These are phyloP conservation scores for Apium graveolens DNA, from an alignment of 129 eudicot species.

Conservation along the genomic window DNA sequence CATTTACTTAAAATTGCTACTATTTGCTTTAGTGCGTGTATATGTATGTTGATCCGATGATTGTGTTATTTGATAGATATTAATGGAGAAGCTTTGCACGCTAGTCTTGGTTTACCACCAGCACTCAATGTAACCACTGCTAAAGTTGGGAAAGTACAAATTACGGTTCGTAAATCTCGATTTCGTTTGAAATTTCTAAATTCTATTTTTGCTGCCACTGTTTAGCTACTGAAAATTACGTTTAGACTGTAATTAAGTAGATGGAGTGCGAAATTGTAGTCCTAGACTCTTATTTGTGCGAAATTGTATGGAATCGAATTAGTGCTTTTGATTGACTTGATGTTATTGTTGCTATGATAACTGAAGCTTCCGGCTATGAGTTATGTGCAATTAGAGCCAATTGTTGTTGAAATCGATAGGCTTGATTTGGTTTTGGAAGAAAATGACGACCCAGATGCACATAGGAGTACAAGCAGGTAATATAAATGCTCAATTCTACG, in stretches of 20 bases:
- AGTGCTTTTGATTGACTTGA: constrained; percentile 18
- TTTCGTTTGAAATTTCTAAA: not conserved
- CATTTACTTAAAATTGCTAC: constrained; percentile 10
- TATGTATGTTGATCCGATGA: not conserved
- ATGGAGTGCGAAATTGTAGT: not conserved
- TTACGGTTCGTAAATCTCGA: constrained; percentile 41
- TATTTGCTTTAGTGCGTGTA: not conserved
- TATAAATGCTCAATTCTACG: not conserved
- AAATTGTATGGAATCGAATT: not conserved
- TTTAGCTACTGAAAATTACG: not conserved
- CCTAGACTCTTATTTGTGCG: no score
- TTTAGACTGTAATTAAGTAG: not conserved
- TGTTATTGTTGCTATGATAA: constrained; percentile 8
- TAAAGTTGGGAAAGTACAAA: constrained; percentile 82
- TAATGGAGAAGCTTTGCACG: constrained; percentile 88
- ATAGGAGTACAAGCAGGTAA: constrained; percentile 64
- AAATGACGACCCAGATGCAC: constrained; percentile 61
- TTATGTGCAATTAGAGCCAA: constrained; percentile 88
- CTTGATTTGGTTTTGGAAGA: constrained; percentile 93
- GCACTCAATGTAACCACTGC: constrained; percentile 90
- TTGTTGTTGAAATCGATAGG: constrained; percentile 89
- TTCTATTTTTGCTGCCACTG: not conserved
- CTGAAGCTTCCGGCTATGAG: constrained; percentile 85
- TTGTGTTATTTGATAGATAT: constrained; percentile 49
- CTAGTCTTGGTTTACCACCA: constrained; percentile 91